Conservation (phyloP, 495 filamentous ascomycete species). For the Barbatosphaeria neglecta region DNA sequence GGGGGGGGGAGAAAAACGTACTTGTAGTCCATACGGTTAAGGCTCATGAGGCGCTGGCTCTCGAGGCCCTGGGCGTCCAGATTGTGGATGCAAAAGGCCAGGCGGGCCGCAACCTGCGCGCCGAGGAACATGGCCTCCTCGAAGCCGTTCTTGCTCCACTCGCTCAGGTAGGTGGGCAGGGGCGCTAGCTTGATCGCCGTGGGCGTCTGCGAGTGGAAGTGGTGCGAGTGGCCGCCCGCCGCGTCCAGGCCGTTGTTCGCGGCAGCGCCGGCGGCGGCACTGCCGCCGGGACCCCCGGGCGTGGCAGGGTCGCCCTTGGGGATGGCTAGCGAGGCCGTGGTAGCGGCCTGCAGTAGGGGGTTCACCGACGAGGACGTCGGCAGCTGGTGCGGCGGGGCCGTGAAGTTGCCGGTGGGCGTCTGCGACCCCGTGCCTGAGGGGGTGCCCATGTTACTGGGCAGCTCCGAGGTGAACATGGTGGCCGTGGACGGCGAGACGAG, state of each 20-base stretch:
- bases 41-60: conserved; percentile 29
- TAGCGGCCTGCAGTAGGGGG: conserved; percentile 85
- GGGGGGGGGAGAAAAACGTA: conserved; percentile 13
- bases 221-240: conserved; percentile 31
- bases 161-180: conserved; percentile 78
- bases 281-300: conserved; percentile 28
- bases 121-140: conserved; percentile 75
- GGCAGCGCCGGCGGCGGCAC: conserved; percentile 23
- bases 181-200: conserved; percentile 69
- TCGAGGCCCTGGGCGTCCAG: conserved; percentile 27
- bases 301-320: conserved; percentile 36
- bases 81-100: conserved; percentile 50
- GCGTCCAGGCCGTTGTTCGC: conserved; percentile 27
- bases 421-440: conserved; percentile 84
- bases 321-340: conserved; percentile 39
- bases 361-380: conserved; percentile 55
- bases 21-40: conserved; percentile 38
- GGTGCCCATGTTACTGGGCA: conserved; percentile 82
- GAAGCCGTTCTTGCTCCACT: conserved; percentile 80
- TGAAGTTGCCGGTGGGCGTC: conserved; percentile 60
- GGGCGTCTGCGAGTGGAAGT: conserved; percentile 82
- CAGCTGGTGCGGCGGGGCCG: conserved; percentile 40
- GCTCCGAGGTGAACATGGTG: conserved; percentile 93
- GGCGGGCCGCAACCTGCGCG: conserved; percentile 63
- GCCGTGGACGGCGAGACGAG: conserved; percentile 79